phyloP scores from a whole-genome alignment of 352 stramenopile genomes.

The Albugo candida region DNA sequence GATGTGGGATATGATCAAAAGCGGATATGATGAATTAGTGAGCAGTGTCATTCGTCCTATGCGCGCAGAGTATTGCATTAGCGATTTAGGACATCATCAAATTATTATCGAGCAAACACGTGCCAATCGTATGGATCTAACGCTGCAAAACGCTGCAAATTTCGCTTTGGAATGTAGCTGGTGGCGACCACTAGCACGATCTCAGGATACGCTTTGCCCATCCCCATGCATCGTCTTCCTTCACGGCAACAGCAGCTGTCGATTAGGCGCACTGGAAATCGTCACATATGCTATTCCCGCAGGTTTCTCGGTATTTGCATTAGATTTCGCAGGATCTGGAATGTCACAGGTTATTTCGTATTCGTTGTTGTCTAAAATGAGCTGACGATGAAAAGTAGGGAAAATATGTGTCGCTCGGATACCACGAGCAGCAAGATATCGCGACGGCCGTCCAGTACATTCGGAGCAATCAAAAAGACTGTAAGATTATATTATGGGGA shows the following conservation, averaged over 20 bases:
- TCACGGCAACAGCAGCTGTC: slow-evolving; percentile 69
- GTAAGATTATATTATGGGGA: slow-evolving; percentile 55
- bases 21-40: slow-evolving; percentile 66
- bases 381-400: slow-evolving; percentile 11
- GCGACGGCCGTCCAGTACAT: slow-evolving; percentile 50
- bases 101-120: slow-evolving; percentile 30
- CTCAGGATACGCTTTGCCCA: slow-evolving; percentile 5
- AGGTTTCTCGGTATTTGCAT: slow-evolving; percentile 62
- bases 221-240: slow-evolving; percentile 60
- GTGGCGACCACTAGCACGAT: slow-evolving; percentile 37
- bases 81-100: slow-evolving; percentile 42
- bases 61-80: slow-evolving; percentile 31
- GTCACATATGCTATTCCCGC: slow-evolving; percentile 54
- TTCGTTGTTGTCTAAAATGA: not conserved
- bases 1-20: slow-evolving; percentile 67
- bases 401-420: slow-evolving; percentile 71
- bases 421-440: slow-evolving; percentile 58
- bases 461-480: slow-evolving; percentile 20
- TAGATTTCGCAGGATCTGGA: slow-evolving; percentile 62
- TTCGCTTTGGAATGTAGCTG: slow-evolving; percentile 72
- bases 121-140: slow-evolving; percentile 43
- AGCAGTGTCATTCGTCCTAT: slow-evolving; percentile 61
- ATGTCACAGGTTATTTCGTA: slow-evolving; percentile 22
- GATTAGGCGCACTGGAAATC: slow-evolving; percentile 50
- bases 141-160: slow-evolving; percentile 52